Conservation (phyloP, 2,329 filamentous ascomycete genomes). For the Nothophaeocryptopus gaeumannii region DNA sequence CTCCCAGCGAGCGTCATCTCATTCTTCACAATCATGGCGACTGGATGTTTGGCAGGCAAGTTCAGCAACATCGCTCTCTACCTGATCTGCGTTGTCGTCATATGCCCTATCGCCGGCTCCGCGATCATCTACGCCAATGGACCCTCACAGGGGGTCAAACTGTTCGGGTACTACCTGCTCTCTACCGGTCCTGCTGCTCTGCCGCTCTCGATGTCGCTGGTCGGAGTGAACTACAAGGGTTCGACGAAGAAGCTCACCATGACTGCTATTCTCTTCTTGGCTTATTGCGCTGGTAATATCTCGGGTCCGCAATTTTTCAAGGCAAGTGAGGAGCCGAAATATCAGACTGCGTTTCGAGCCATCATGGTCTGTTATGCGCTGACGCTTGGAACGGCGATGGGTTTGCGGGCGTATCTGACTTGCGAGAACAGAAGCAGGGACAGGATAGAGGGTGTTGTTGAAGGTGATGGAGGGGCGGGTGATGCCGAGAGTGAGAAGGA, state of each 20-base stretch:
- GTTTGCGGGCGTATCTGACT: constrained; percentile 50
- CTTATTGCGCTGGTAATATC: constrained; percentile 49
- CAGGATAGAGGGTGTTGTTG: background rate
- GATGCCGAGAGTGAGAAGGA: constrained; percentile 46
- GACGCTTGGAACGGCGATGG: constrained; percentile 45
- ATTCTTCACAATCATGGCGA: constrained; percentile 15
- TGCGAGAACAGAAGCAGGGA: constrained; percentile 44
- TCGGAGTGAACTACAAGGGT: constrained; percentile 53
- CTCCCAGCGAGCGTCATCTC: constrained; percentile 21
- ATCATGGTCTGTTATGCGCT: constrained; percentile 59
- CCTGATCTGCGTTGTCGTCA: constrained; percentile 51
- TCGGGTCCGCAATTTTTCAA: constrained; percentile 54
- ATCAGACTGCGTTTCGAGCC: constrained; percentile 50
- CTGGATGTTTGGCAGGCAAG: constrained; percentile 14
- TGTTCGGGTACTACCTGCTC: constrained; percentile 59
- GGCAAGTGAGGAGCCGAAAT: constrained; percentile 46
- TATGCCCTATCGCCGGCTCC: constrained; percentile 21
- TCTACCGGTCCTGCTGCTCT: constrained; percentile 54
- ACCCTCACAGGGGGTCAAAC: constrained; percentile 46
- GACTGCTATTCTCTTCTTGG: constrained; percentile 45
- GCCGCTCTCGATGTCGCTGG: constrained; percentile 54
- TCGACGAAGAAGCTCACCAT: constrained; percentile 36
- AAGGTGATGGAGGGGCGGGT: constrained; percentile 14
- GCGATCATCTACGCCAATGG: constrained; percentile 38
- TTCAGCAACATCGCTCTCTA: constrained; percentile 52